Evolutionary conservation across 2,329 filamentous ascomycete genomes (phyloP).

Genomic region (Colletotrichum liriopes): DNA sequence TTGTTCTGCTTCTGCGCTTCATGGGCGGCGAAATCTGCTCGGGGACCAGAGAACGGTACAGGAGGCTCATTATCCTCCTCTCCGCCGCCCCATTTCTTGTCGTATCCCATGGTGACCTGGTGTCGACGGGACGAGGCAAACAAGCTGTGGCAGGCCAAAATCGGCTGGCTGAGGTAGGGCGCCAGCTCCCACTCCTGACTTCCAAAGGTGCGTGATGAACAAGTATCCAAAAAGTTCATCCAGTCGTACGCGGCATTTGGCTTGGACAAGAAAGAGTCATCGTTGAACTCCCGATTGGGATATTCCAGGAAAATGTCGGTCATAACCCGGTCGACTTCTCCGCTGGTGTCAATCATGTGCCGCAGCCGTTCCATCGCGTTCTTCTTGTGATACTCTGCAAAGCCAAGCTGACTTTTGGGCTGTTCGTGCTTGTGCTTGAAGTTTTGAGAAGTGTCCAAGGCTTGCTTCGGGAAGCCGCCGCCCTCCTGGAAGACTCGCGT

Average conservation of each 20-base stretch:
- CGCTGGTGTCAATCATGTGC: slow-evolving; percentile 85
- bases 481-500: slow-evolving; percentile 85
- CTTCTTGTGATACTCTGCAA: slow-evolving; percentile 81
- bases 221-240: slow-evolving; percentile 92
- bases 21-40: slow-evolving; percentile 85
- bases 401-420: slow-evolving; percentile 75
- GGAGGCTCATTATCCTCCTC: slow-evolving; percentile 68
- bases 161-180: slow-evolving; percentile 88
- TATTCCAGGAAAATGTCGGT: slow-evolving; percentile 90
- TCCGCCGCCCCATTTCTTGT: slow-evolving; percentile 62
- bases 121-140: slow-evolving; percentile 82
- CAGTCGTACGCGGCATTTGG: slow-evolving; percentile 92
- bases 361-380: slow-evolving; percentile 79
- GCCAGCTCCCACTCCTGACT: slow-evolving; percentile 94
- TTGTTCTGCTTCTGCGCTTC: slow-evolving; percentile 87
- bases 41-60: slow-evolving; percentile 84
- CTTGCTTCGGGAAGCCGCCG: slow-evolving; percentile 80
- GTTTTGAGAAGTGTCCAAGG: slow-evolving; percentile 54
- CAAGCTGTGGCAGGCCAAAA: slow-evolving; percentile 91
- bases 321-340: slow-evolving; percentile 84
- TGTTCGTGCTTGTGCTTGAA: slow-evolving; percentile 63
- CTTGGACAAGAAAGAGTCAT: slow-evolving; percentile 92
- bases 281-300: slow-evolving; percentile 90
- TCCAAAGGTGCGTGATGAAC: slow-evolving; percentile 84
- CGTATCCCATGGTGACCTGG: slow-evolving; percentile 57